Evolutionary conservation across 371 early-diverging fungal species (phyloP), one percentile per base, ranked within the genome.

Genomic region (Rhizomucor pusillus): DNA sequence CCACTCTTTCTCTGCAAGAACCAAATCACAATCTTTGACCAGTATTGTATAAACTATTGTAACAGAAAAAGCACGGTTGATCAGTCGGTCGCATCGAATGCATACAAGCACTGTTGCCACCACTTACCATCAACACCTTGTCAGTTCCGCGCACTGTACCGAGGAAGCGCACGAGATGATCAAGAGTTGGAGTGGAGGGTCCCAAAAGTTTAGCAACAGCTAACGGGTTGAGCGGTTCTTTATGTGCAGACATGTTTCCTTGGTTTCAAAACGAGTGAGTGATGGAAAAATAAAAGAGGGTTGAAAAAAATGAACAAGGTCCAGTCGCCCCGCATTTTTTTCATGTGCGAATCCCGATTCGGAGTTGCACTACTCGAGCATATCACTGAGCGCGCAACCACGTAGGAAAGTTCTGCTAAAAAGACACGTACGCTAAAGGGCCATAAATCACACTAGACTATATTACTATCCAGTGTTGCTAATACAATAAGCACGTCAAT

Each of bases 41-140:
- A 81, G 72, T 95, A 97, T 81, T 93, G 92, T 45, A 91, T 79
- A 25, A 92, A 81, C 95, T 94, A 75, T 20, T n/a, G n/a, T 18
- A 39, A 33, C 34, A 5, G 6, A 4, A 50, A 52, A 43, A 7
- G 22, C 4, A 13, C 5, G 29, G 29, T 29, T 29, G 29, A 44
- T 25, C 23, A 43, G 22, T 43, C 16, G 18, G 6, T 13, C 23
- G 9, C 43, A 12, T 44, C 20, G 34, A 24, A 7, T 29, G 7
- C 34, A 25, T 25, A 29, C 3, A 29, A 7, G 29, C 46, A 18
- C 43, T 50, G 3, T 40, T 18, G 22, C 14, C 16, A n/a, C 11
- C 22, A 14, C 65, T 73, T 83, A 93, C 92, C 97, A 95, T 95
- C 57, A 94, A 75, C 23, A 90, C 87, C 79, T 97, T 97, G 79